These are phyloP conservation scores for Heimioporus sp. DNA, from an alignment of 768 basidiomycete genomes.

Conservation along the genomic window DNA sequence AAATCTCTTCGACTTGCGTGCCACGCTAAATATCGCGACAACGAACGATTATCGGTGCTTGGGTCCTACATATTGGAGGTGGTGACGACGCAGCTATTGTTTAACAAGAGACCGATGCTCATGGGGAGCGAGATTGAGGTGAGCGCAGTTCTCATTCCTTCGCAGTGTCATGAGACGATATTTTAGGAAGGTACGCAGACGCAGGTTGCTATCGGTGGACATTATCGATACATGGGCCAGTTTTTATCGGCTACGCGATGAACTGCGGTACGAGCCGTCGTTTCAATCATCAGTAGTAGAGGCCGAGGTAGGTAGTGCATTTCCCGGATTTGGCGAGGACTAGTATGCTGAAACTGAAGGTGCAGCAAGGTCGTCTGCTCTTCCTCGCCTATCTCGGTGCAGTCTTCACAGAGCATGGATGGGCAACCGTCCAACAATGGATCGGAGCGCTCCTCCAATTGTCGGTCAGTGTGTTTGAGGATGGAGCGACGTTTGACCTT, in stretches of 20 bases:
- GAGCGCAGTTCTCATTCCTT: constrained; percentile 25
- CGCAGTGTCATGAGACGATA: constrained; percentile 21
- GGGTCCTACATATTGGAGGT: constrained; percentile 48
- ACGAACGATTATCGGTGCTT: constrained; percentile 53
- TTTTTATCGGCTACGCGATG: constrained; percentile 35
- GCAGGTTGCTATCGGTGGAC: constrained; percentile 27
- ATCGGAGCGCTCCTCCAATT: constrained; percentile 41
- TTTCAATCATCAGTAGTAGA: constrained; percentile 25
- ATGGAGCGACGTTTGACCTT: constrained; percentile 14
- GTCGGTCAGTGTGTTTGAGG: constrained; percentile 17
- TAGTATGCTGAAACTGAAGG: constrained; percentile 13
- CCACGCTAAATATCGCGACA: constrained; percentile 48
- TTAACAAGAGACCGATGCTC: constrained; percentile 50
- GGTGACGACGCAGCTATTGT: constrained; percentile 46
- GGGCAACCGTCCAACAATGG: constrained; percentile 54
- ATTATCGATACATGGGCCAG: constrained; percentile 38
- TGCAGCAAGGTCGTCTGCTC: constrained; percentile 53
- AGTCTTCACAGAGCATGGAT: constrained; percentile 54
- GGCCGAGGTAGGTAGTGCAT: constrained; percentile 38
- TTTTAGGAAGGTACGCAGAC: constrained; percentile 25
- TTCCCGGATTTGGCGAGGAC: constrained; percentile 10
- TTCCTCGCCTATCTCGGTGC: constrained; percentile 71
- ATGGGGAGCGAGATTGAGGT: constrained; percentile 51
- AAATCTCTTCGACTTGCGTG: constrained; percentile 51
- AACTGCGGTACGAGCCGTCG: constrained; percentile 32